Conservation (phyloP, 164 flowering plant genomes). For the Amborella trichopoda region DNA sequence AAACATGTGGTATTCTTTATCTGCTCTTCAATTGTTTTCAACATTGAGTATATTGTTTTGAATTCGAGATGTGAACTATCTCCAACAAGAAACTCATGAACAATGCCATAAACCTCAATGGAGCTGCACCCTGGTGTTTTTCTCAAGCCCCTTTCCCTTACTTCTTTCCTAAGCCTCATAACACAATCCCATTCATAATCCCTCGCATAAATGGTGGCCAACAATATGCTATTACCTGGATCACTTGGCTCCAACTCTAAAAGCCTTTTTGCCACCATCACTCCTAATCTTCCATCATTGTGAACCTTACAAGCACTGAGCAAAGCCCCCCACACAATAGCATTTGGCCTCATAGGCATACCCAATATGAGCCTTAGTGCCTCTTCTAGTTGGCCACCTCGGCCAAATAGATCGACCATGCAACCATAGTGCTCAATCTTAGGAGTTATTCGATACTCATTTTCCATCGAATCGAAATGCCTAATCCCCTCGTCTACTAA, state of each 20-base stretch:
- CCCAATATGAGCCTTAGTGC: constrained; percentile 14
- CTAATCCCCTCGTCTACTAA: constrained; percentile 14
- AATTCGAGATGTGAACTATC: constrained; percentile 4
- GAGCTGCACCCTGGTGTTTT: constrained; percentile 23
- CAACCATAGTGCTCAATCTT: constrained; percentile 23
- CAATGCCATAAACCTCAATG: constrained; percentile 9
- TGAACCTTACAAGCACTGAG: constrained; percentile 24
- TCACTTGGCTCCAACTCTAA: constrained; percentile 20
- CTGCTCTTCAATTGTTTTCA: neutral
- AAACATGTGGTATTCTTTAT: neutral
- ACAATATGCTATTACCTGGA: constrained; percentile 17
- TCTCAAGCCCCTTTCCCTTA: constrained; percentile 13
- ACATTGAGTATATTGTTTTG: neutral
- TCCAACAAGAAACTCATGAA: constrained; percentile 16
- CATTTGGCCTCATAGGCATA: constrained; percentile 20
- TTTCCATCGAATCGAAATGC: constrained; percentile 12
- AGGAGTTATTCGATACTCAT: constrained; percentile 4
- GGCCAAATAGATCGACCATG: constrained; percentile 21
- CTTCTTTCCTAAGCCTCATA: constrained; percentile 19
- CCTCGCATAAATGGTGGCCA: constrained; percentile 22
- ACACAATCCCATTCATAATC: constrained; percentile 17
- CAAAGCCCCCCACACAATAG: constrained; percentile 20
- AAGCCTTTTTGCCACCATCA: constrained; percentile 14
- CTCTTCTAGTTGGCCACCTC: constrained; percentile 12
- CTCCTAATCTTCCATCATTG: constrained; percentile 19